Conservation (phyloP, 2,329 filamentous ascomycete species). For the Magnaporthiopsis poae region DNA sequence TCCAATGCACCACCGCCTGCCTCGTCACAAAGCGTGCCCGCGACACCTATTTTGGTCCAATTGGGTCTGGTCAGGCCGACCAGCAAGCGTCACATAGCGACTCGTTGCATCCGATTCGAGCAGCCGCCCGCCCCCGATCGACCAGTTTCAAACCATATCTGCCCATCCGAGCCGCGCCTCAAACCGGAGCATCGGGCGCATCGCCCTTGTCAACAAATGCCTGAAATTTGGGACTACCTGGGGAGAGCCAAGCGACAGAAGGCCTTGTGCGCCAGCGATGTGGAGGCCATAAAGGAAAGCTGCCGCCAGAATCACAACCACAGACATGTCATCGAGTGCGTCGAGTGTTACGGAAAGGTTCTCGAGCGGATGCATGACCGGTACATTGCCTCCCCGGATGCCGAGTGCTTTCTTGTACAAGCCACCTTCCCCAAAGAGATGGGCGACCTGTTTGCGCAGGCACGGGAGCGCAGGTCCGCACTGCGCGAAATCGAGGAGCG, state of each 20-base stretch:
- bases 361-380: slow-evolving; percentile 35
- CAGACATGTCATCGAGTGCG: slow-evolving; percentile 34
- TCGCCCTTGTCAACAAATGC: slow-evolving; percentile 11
- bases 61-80: not conserved
- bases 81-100: not conserved
- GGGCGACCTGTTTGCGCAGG: slow-evolving; percentile 38
- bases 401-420: slow-evolving; percentile 45
- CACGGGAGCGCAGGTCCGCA: slow-evolving; percentile 19
- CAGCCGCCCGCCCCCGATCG: not conserved
- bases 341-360: slow-evolving; percentile 37
- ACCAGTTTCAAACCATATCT: not conserved
- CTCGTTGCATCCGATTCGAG: not conserved
- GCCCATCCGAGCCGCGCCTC: not conserved
- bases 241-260: slow-evolving; percentile 15
- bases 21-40: not conserved
- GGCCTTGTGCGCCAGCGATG: slow-evolving; percentile 27
- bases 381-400: slow-evolving; percentile 25
- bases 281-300: slow-evolving; percentile 31
- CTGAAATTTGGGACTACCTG: slow-evolving; percentile 17
- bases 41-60: not conserved
- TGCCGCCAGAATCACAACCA: slow-evolving; percentile 35
- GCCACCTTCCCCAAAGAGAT: slow-evolving; percentile 40
- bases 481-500: slow-evolving; percentile 35
- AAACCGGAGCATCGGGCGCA: not conserved
- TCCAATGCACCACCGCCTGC: not conserved